These are phyloP conservation scores for Suillus subluteus DNA, from an alignment of 768 basidiomycete genomes.

Conservation along the genomic window DNA sequence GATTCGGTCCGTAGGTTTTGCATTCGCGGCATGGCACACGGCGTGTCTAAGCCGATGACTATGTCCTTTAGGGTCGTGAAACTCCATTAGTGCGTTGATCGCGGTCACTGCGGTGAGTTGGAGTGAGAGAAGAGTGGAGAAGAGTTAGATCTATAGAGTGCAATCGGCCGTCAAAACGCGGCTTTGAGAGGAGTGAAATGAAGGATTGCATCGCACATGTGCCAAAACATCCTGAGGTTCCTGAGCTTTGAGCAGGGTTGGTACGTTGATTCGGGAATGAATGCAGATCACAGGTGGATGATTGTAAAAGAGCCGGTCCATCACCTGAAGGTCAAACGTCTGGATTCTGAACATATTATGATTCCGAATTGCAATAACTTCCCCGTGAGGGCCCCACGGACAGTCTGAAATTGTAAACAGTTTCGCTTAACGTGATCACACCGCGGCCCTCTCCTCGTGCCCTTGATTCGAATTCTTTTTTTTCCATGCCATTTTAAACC, in stretches of 20 bases:
- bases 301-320: background rate
- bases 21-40: constrained; percentile 28
- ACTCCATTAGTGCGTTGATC: constrained; percentile 33
- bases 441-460: constrained; percentile 63
- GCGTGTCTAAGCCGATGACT: constrained; percentile 28
- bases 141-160: background rate
- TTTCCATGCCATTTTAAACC: constrained; percentile 65
- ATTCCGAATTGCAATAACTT: constrained; percentile 17
- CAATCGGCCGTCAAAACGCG: constrained; percentile 23
- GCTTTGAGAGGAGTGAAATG: constrained; percentile 8
- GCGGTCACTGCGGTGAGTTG: constrained; percentile 51
- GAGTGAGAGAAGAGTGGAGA: constrained; percentile 35
- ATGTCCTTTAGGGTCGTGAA: constrained; percentile 43
- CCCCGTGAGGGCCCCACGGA: constrained; percentile 27
- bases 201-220: constrained; percentile 10
- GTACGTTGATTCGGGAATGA: constrained; percentile 33
- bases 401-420: constrained; percentile 40
- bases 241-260: constrained; percentile 22
- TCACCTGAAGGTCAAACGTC: constrained; percentile 12
- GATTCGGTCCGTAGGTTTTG: constrained; percentile 27
- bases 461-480: constrained; percentile 65
- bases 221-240: constrained; percentile 18
- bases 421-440: constrained; percentile 43
- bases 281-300: constrained; percentile 28
- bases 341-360: constrained; percentile 14